These are phyloP conservation scores for Arabidopsis arenosa DNA, from an alignment of 345 rosid genomes.

Conservation along the genomic window DNA sequence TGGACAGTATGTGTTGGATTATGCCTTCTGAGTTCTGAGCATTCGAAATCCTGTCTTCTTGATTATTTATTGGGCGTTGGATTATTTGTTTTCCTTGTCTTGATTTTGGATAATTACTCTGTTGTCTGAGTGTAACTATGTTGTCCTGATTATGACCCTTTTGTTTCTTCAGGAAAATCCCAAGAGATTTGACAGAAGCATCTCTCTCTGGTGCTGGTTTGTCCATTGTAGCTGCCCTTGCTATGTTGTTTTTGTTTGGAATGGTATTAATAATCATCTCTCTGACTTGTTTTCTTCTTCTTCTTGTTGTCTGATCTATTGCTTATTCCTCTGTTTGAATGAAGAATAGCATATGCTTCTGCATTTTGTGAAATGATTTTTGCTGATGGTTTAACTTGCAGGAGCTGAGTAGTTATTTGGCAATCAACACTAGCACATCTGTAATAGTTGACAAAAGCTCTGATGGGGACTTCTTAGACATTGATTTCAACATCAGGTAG, in stretches of 20 bases:
- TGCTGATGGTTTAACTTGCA: slow-evolving; percentile 40
- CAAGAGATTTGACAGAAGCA: slow-evolving; percentile 96
- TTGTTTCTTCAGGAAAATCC: slow-evolving; percentile 75
- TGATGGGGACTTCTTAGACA: slow-evolving; percentile 80
- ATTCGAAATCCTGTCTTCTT: background rate
- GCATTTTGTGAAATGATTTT: background rate
- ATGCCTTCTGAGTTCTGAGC: background rate
- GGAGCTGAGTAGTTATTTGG: slow-evolving; percentile 81
- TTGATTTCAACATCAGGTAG: slow-evolving; percentile 90
- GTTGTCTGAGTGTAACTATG: background rate
- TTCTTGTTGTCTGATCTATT: background rate
- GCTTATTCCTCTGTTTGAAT: background rate
- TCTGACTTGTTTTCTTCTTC: slow-evolving; percentile 2
- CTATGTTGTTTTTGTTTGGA: slow-evolving; percentile 90
- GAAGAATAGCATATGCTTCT: background rate
- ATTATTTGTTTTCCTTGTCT: no score
- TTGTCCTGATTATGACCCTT: background rate
- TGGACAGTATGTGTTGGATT: background rate
- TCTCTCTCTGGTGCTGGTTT: slow-evolving; percentile 92
- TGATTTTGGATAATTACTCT: no score
- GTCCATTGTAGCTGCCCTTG: slow-evolving; percentile 76
- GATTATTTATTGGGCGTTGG: background rate
- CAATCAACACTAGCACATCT: slow-evolving; percentile 67
- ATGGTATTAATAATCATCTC: slow-evolving; percentile 68
- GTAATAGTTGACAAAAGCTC: slow-evolving; percentile 84